Percentiles rank a stretch among this genome's conserved stretches.
Evolutionary conservation across 108 stramenopile genomes (phyloP).

Genomic region (Fistulifera pelliculosa): DNA sequence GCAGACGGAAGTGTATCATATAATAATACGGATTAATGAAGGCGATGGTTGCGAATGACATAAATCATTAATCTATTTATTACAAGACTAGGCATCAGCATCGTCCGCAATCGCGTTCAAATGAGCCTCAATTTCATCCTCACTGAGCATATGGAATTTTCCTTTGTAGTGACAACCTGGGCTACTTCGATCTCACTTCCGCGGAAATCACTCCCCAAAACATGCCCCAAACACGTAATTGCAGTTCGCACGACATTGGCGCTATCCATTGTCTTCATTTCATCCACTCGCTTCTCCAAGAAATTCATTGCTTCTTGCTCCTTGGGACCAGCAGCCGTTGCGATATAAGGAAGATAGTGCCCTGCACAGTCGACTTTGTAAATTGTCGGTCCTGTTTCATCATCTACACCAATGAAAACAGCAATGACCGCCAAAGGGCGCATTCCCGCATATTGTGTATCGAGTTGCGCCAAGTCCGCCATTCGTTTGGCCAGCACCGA

Average conservation of each 20-base stretch:
- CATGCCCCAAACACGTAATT: conserved; percentile 91
- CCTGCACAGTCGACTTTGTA: conserved; percentile 99
- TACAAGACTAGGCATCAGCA: conserved; percentile 60
- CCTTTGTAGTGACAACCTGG: conserved; percentile 60
- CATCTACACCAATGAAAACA: conserved; percentile 91
- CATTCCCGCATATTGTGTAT: conserved; percentile 92
- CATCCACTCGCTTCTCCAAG: conserved; percentile 92
- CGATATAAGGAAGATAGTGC: conserved; percentile 92
- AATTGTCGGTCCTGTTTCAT: conserved; percentile 92
- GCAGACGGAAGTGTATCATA: too few relatives aligned
- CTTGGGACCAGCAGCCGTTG: conserved; percentile 87
- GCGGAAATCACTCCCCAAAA: conserved; percentile 91
- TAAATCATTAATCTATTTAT: too few relatives aligned
- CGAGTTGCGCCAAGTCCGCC: conserved; percentile 97
- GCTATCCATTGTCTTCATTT: conserved; percentile 43
- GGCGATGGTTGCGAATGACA: too few relatives aligned
- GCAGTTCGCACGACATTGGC: conserved; percentile 76
- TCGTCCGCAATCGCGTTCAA: conserved; percentile 98
- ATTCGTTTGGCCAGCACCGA: conserved; percentile 87
- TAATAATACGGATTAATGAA: too few relatives aligned
- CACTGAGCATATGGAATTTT: conserved; percentile 72
- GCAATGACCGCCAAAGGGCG: conserved; percentile 88
- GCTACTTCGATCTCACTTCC: conserved; percentile 95
- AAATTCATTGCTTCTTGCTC: conserved; percentile 98
- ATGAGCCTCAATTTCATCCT: conserved; percentile 93